Base-by-base conservation (phyloP, 208 protist genomes). In the Leishmania aethiopica region DNA sequence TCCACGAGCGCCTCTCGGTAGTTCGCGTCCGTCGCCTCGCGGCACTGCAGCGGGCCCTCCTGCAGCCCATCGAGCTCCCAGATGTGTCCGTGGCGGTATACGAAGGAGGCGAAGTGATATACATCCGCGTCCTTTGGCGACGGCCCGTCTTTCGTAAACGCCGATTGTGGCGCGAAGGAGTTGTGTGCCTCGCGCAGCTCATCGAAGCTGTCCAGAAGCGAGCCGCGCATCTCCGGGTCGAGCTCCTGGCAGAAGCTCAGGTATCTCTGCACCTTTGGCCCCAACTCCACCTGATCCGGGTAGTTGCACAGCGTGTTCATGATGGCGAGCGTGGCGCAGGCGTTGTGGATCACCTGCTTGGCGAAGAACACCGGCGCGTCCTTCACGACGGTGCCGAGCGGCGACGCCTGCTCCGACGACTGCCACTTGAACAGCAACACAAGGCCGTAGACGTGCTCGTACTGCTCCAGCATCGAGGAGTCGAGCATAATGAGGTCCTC, bases 11-110 rank as follows among this genome's bases (percentile, higher is more conserved):
- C 88, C 64, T 90, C 85, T 75, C 89, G 90, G 84, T 94, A 94
- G 79, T 93, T 92, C 8, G 77, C 84, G 69, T 93, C 90, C 0
- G 75, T 94, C 22, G 94, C 89, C n/a, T 95, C 93, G 35, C 80
- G 79, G 32, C 91, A 96, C 42, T 92, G 79, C 59, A 99, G 95
- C 13, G 99, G 98, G 0, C 93, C 97, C 49, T 81, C 71, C 88
- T 99, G 95, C 5, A 99, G 86, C n/a, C 99, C 99, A 81, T 99
- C 99, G 28, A 99, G 89, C 89, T 99, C 98, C 93, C 99, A 99
- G 15, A 99, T 92, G 70, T 90, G 83, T 45, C 96, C 97, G 57
- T 98, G 90, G 42, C 93, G 89, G 77, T 96, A 98, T 0, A 99
- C 81, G 86, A 99, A 99, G 72, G 91, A 88, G 45, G 99, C 98